A percentile compares a stretch with the other conserved stretches of the same genome.
Evolutionary conservation across 2,329 filamentous ascomycete species (phyloP).

Genomic region (Calonectria pteridis): DNA sequence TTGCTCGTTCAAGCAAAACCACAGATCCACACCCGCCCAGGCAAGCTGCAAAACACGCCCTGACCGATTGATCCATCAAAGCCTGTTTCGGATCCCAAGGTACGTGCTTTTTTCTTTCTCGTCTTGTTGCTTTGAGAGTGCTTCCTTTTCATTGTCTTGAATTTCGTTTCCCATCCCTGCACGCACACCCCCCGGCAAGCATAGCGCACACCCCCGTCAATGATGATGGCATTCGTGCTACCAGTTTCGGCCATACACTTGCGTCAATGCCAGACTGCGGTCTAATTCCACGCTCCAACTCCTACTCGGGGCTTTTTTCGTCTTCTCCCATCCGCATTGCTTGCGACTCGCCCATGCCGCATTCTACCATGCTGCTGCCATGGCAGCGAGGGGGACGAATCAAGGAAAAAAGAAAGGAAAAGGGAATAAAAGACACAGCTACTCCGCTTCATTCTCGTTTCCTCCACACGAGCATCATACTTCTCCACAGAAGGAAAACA

Average conservation of each 20-base stretch:
- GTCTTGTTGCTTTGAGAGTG: conserved; percentile 7
- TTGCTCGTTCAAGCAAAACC: conserved; percentile 4
- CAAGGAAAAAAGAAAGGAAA: not conserved
- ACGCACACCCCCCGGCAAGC: conserved; percentile 11
- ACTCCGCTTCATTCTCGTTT: conserved; percentile 17
- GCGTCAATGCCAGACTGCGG: conserved; percentile 4
- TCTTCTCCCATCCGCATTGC: conserved; percentile 8
- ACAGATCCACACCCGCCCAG: conserved; percentile 9
- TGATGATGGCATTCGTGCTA: conserved; percentile 22
- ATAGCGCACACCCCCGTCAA: not conserved
- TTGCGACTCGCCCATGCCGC: not conserved
- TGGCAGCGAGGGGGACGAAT: not conserved
- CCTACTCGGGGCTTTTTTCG: not conserved
- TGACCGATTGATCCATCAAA: conserved; percentile 15
- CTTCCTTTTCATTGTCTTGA: conserved; percentile 2
- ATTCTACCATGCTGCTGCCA: not conserved
- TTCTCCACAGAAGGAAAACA: conserved; percentile 14
- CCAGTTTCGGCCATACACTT: conserved; percentile 20
- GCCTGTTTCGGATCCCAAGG: conserved; percentile 25
- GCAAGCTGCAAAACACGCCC: conserved; percentile 26
- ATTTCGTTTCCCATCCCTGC: not conserved
- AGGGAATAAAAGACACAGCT: conserved; percentile 3
- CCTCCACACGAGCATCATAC: conserved; percentile 15
- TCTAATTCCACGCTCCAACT: not conserved
- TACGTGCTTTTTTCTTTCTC: conserved; percentile 25